phyloP scores from a whole-genome alignment of 2,329 filamentous ascomycete genomes.

The Pseudopyrenochaeta lycopersici region DNA sequence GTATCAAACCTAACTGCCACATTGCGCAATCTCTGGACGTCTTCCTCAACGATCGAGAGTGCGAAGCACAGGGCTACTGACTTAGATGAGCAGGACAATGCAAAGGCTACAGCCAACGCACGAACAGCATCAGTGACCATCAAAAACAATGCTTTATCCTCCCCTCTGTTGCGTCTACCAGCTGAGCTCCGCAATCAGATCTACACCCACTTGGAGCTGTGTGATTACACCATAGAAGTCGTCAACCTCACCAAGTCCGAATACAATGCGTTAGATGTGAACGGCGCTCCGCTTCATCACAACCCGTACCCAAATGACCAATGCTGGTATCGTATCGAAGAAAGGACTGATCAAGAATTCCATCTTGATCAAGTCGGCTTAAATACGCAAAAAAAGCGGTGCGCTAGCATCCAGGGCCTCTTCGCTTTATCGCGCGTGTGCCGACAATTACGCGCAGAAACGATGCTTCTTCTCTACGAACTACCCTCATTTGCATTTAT shows the following conservation, averaged over 20 bases:
- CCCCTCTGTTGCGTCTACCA: background rate
- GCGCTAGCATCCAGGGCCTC: background rate
- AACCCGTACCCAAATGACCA: background rate
- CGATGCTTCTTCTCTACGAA: background rate
- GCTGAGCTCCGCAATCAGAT: background rate
- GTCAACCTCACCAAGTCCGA: background rate
- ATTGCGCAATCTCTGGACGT: no score
- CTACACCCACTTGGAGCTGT: background rate
- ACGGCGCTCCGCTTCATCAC: background rate
- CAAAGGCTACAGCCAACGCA: no score
- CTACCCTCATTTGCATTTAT: background rate
- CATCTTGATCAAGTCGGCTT: background rate
- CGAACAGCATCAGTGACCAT: no score
- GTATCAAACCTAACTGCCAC: no score
- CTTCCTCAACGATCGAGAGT: no score
- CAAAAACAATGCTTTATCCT: background rate
- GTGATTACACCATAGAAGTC: background rate
- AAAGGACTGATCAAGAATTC: background rate
- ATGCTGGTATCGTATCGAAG: background rate
- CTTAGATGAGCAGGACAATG: no score
- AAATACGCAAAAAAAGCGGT: background rate
- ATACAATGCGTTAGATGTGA: background rate
- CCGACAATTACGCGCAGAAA: background rate
- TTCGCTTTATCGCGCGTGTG: background rate
- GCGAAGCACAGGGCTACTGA: no score